Conservation (phyloP, 306 rosid species). For the Cicer judaicum region DNA sequence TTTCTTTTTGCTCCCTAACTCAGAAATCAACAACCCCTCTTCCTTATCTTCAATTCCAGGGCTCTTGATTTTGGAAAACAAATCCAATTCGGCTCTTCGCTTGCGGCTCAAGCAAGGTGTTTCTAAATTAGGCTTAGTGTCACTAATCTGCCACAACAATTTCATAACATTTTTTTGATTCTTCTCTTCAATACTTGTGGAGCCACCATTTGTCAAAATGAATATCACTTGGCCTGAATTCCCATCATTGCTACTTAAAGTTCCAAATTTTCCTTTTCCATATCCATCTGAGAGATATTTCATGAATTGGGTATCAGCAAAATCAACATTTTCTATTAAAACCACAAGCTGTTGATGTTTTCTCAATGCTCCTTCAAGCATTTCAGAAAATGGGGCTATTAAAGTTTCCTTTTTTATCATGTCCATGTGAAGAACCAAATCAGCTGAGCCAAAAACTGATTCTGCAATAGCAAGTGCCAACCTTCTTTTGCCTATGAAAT, state of each 20-base stretch:
- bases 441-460: constrained; percentile 69
- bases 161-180: constrained; percentile 52
- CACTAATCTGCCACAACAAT: constrained; percentile 60
- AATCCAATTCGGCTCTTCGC: constrained; percentile 73
- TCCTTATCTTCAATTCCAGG: constrained; percentile 57
- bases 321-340: constrained; percentile 69
- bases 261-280: constrained; percentile 62
- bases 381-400: constrained; percentile 47
- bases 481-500: constrained; percentile 71
- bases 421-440: constrained; percentile 59
- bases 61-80: constrained; percentile 57
- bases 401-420: constrained; percentile 52
- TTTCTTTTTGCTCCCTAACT: constrained; percentile 45
- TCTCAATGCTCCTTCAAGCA: constrained; percentile 57
- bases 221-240: constrained; percentile 55
- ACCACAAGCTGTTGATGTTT: constrained; percentile 65
- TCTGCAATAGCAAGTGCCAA: constrained; percentile 76
- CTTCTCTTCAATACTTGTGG: constrained; percentile 48
- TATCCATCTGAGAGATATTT: constrained; percentile 67
- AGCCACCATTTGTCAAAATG: constrained; percentile 60
- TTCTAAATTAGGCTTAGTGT: constrained; percentile 51
- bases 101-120: constrained; percentile 56
- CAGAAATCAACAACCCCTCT: constrained; percentile 44
- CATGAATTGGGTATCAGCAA: constrained; percentile 69
- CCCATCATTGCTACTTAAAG: constrained; percentile 42